Percentiles rank a stretch among this genome's conserved stretches.
These are phyloP conservation scores for Arthroderma sp. DNA, from an alignment of 2,329 filamentous ascomycete species.

Conservation along the genomic window DNA sequence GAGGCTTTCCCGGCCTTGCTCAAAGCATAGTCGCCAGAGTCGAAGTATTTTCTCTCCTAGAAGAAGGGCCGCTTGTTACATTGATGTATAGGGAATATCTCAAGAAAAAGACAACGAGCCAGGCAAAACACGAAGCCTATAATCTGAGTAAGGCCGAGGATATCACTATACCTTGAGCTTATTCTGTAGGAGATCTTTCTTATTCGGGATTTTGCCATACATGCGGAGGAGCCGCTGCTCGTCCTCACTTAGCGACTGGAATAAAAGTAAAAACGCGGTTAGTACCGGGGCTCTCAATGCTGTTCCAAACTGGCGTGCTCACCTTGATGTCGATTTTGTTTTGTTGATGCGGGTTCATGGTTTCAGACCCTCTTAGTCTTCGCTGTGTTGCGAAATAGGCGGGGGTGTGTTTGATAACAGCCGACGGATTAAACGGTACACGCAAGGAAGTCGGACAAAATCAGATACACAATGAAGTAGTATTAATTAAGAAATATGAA, in stretches of 20 bases:
- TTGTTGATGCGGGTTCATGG: constrained; percentile 93
- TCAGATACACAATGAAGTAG: too few species aligned
- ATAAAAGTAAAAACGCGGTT: constrained; percentile 3
- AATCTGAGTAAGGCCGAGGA: background rate
- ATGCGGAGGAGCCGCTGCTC: constrained; percentile 94
- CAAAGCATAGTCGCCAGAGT: constrained; percentile 90
- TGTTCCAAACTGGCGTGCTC: constrained; percentile 29
- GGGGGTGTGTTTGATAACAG: too few species aligned
- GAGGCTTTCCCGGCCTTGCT: constrained; percentile 95
- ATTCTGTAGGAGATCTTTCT: constrained; percentile 93
- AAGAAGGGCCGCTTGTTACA: background rate
- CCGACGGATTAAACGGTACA: too few species aligned
- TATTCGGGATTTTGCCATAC: constrained; percentile 94
- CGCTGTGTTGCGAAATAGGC: too few species aligned
- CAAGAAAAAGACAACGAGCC: too few species aligned
- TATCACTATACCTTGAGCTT: constrained; percentile 61
- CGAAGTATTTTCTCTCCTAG: constrained; percentile 93
- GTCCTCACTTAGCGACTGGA: constrained; percentile 76
- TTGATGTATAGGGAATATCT: too few species aligned
- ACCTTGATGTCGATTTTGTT: constrained; percentile 97
- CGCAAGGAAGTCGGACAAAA: too few species aligned
- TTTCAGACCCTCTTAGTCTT: constrained; percentile 15
- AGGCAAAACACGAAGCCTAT: too few species aligned
- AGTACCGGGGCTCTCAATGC: constrained; percentile 4
- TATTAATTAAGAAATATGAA: too few species aligned